Evolutionary conservation across 805 yeast species (phyloP).

Genomic region (Saccharomycopsis amapae): DNA sequence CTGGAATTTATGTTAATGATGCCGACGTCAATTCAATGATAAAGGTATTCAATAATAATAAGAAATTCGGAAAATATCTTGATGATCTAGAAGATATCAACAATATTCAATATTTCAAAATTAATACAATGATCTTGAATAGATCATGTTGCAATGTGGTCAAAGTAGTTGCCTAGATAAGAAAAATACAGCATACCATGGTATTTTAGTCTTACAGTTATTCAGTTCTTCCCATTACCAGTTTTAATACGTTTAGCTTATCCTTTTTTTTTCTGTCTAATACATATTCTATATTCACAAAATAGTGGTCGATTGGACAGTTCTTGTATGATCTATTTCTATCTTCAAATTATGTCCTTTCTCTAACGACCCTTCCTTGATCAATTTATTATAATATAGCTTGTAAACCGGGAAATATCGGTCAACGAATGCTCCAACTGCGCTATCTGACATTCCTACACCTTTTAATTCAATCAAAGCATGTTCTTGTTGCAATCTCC

Average conservation of each 20-base stretch:
- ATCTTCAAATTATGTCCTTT: slow-evolving; percentile 14
- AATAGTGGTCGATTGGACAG: background rate
- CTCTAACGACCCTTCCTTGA: slow-evolving; percentile 25
- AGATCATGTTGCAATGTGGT: slow-evolving; percentile 1
- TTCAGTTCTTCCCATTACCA: too few species aligned
- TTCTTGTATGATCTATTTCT: slow-evolving; percentile 15
- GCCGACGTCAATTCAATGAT: slow-evolving; percentile 3
- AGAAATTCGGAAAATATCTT: background rate
- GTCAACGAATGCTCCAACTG: slow-evolving; percentile 63
- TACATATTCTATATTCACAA: background rate
- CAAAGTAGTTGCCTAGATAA: slow-evolving; percentile 6
- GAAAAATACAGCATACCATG: too few species aligned
- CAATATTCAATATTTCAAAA: slow-evolving; percentile 1
- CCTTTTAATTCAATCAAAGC: slow-evolving; percentile 48
- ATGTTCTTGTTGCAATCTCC: slow-evolving; percentile 77
- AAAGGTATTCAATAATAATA: too few species aligned
- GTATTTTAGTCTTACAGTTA: too few species aligned
- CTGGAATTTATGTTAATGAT: slow-evolving; percentile 10
- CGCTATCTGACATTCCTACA: slow-evolving; percentile 69
- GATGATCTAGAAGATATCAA: slow-evolving; percentile 9
- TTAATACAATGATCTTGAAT: slow-evolving; percentile 12
- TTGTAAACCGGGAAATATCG: slow-evolving; percentile 84
- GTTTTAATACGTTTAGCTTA: too few species aligned
- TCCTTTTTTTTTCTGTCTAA: background rate
- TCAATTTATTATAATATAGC: slow-evolving; percentile 49